Percentiles rank a stretch among this genome's conserved stretches.
phyloP scores from a whole-genome alignment of 805 yeast species.

The Monosporozyma solicola region DNA sequence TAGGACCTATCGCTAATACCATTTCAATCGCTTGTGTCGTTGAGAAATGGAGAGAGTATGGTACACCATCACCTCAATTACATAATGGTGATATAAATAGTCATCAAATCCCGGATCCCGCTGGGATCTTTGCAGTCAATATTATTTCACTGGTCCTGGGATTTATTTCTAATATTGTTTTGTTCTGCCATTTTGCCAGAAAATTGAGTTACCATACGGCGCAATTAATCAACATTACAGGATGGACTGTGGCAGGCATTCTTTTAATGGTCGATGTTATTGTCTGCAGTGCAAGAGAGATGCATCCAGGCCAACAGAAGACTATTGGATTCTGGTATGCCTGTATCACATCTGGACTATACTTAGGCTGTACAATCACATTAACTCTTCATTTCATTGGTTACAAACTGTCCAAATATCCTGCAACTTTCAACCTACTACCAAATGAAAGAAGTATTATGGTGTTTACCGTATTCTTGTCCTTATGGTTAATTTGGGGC shows the following conservation, averaged over 20 bases:
- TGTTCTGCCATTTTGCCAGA: constrained; percentile 60
- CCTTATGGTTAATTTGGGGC: constrained; percentile 67
- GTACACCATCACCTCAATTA: constrained; percentile 3
- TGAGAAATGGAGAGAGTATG: constrained; percentile 50
- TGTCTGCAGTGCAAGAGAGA: constrained; percentile 13
- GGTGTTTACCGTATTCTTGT: constrained; percentile 55
- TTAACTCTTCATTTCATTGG: constrained; percentile 56
- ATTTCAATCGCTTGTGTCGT: constrained; percentile 63
- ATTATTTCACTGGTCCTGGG: constrained; percentile 58
- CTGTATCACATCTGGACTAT: constrained; percentile 51
- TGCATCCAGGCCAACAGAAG: constrained; percentile 7
- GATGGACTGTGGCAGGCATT: constrained; percentile 55
- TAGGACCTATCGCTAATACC: constrained; percentile 73
- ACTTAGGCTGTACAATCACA: constrained; percentile 46
- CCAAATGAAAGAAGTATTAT: constrained; percentile 64
- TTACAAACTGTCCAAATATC: constrained; percentile 48
- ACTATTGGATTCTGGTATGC: constrained; percentile 79
- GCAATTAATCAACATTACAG: constrained; percentile 50
- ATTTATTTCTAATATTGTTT: constrained; percentile 54
- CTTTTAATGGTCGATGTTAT: constrained; percentile 39
- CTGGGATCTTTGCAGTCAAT: constrained; percentile 47
- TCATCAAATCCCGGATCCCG: constrained; percentile 24
- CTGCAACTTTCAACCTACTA: constrained; percentile 60
- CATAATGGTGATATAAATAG: not conserved
- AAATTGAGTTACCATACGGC: constrained; percentile 49